Base-by-base conservation (phyloP, 345 rosid genomes). In the Bretschneidera sinensis region DNA sequence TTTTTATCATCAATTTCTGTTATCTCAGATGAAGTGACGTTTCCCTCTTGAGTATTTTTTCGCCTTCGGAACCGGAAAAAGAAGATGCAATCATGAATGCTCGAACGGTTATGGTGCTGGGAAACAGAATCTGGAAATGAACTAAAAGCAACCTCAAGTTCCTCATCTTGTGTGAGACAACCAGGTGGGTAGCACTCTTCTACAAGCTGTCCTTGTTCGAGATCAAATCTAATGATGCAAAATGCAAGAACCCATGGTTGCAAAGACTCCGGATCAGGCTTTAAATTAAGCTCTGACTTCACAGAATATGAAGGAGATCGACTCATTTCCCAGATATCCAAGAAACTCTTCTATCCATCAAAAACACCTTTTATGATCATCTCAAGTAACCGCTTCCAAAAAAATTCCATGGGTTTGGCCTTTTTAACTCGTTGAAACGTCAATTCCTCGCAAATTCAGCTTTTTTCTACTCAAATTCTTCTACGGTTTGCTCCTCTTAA, bases 61-160 rank as follows among this genome's bases (percentile, higher is more conserved):
- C 74, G 79, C 81, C 96, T 83, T 56, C 63, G 75, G 67, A 88
- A 72, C 50, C 99, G 97, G 74, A 90, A 94, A 74, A 94, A 94
- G 85, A 94, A 94, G 67, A 94, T 85, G 82, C 92, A 94, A 63
- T 94, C 99, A 54, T 94, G 92, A 70, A 90, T 85, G 85, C 96
- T 94, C 8, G 95, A 63, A 9, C 89, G 96, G 52, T 94, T 88
- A 60, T 88, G 95, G 65, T 85, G 69, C 77, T 90, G 99, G 34
- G 97, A 88, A 59, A 90, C 80, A 9, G 97, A 94, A 79, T 94
- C 99, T 0, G 99, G 99, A 80, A 94, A 94, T 0, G 99, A 94
- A 72, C 85, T 88, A 59, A 83, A 88, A 7, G 97, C 96, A 43
- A 94, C 83, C 72, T 90, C 92, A 14, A 94, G 92, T 65, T 94